These are phyloP conservation scores for Mycena galopus DNA, from an alignment of 768 basidiomycete species.

Conservation along the genomic window DNA sequence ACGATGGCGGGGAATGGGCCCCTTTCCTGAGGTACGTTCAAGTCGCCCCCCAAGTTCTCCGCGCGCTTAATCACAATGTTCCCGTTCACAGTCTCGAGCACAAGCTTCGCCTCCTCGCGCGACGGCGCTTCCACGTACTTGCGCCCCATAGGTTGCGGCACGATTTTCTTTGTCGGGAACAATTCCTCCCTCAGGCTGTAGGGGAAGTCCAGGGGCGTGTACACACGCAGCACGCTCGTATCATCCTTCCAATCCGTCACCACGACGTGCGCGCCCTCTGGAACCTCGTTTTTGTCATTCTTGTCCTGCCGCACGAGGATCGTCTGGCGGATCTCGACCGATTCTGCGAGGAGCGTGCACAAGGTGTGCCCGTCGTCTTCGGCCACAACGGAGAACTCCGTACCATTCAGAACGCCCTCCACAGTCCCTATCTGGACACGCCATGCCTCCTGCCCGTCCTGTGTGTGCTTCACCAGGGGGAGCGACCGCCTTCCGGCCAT, in stretches of 20 bases:
- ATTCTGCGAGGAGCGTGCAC: background rate
- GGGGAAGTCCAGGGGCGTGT: background rate
- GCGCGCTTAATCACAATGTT: too few species aligned
- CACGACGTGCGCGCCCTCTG: background rate
- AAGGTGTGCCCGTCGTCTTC: background rate
- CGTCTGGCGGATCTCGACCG: background rate
- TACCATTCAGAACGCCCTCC: background rate
- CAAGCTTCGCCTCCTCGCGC: background rate
- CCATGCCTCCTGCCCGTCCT: background rate
- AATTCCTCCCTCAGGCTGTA: background rate
- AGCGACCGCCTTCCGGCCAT: background rate
- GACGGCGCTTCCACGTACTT: background rate
- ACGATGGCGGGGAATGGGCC: background rate
- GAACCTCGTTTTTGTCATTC: background rate
- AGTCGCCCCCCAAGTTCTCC: background rate
- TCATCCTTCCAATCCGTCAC: background rate
- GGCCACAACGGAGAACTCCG: background rate
- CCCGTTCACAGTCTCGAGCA: background rate
- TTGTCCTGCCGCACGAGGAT: background rate
- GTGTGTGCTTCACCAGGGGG: background rate
- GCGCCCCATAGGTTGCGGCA: background rate
- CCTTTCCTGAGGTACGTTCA: background rate
- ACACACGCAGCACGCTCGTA: background rate
- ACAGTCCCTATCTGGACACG: background rate
- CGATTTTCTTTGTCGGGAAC: background rate